These are phyloP conservation scores for Dioscorea zingiberensis DNA, from an alignment of 106 monocot species.

Conservation along the genomic window DNA sequence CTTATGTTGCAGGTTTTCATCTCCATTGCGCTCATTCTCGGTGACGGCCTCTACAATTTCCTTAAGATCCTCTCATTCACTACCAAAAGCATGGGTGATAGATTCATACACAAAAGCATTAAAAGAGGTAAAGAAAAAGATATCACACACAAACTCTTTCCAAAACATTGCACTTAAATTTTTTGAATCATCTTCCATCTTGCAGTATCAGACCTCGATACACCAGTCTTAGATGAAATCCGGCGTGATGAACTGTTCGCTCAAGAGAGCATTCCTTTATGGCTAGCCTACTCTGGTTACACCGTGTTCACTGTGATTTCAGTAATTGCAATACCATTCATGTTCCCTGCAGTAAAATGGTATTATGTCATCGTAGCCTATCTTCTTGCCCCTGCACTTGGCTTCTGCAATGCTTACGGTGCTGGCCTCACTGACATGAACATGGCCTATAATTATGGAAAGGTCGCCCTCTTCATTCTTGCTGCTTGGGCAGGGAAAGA, in stretches of 20 bases:
- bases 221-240: slow-evolving; percentile 32
- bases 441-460: slow-evolving; percentile 50
- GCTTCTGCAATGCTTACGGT: slow-evolving; percentile 52
- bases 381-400: slow-evolving; percentile 36
- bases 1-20: slow-evolving; percentile 60
- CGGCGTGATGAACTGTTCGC: slow-evolving; percentile 59
- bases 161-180: no score
- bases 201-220: slow-evolving; percentile 23
- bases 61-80: slow-evolving; percentile 63
- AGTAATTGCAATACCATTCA: slow-evolving; percentile 57
- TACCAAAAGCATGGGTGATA: slow-evolving; percentile 41
- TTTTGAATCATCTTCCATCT: neutral
- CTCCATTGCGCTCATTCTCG: slow-evolving; percentile 77
- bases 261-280: slow-evolving; percentile 58
- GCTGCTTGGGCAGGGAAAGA: slow-evolving; percentile 27
- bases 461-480: slow-evolving; percentile 37
- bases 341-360: slow-evolving; percentile 84
- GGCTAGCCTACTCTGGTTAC: slow-evolving; percentile 72
- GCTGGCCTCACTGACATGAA: slow-evolving; percentile 49
- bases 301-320: slow-evolving; percentile 39
- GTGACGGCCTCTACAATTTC: slow-evolving; percentile 87
- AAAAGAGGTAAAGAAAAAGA: slow-evolving; percentile 30
- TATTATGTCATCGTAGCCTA: slow-evolving; percentile 65
- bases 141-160: neutral
- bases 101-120: slow-evolving; percentile 18